Evolutionary conservation across 371 early-diverging fungal species (phyloP).

Genomic region (Capniomyces stellatus): DNA sequence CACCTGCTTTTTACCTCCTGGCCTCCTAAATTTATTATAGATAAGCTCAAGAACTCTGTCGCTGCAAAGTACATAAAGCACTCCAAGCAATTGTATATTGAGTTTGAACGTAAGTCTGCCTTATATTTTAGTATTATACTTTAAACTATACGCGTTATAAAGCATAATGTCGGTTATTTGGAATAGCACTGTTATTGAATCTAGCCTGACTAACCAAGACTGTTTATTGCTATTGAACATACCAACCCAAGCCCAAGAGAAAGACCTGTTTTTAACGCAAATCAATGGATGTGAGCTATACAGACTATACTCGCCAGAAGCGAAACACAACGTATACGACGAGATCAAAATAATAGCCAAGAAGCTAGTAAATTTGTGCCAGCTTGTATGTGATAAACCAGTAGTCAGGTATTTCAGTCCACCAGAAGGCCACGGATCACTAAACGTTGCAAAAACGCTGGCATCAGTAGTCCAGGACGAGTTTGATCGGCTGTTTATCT

Average conservation of each 20-base stretch:
- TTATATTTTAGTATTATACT: neutral
- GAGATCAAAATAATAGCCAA: neutral
- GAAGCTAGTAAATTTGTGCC: neutral
- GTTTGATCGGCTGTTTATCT: constrained; percentile 30
- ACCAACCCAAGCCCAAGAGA: constrained; percentile 20
- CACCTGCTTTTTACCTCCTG: constrained; percentile 64
- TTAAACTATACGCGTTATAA: no score
- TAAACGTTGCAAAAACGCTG: constrained; percentile 24
- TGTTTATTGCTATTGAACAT: no score
- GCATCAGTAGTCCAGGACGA: constrained; percentile 51
- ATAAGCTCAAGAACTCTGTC: constrained; percentile 34
- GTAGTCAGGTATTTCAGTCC: no score
- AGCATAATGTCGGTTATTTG: no score
- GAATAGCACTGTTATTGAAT: no score
- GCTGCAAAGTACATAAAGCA: constrained; percentile 39
- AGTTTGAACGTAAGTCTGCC: constrained; percentile 32
- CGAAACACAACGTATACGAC: no score
- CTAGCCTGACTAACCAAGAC: no score
- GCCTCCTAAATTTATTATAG: constrained; percentile 34
- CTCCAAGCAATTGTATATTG: constrained; percentile 58
- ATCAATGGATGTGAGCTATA: constrained; percentile 18
- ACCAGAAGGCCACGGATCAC: neutral
- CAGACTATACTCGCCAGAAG: constrained; percentile 17
- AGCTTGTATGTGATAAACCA: no score
- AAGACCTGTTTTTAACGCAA: constrained; percentile 15